A percentile compares a stretch with the other conserved stretches of the same genome.
Evolutionary conservation across 2,329 filamentous ascomycete genomes (phyloP).

Genomic region (Rutstroemia sp.): DNA sequence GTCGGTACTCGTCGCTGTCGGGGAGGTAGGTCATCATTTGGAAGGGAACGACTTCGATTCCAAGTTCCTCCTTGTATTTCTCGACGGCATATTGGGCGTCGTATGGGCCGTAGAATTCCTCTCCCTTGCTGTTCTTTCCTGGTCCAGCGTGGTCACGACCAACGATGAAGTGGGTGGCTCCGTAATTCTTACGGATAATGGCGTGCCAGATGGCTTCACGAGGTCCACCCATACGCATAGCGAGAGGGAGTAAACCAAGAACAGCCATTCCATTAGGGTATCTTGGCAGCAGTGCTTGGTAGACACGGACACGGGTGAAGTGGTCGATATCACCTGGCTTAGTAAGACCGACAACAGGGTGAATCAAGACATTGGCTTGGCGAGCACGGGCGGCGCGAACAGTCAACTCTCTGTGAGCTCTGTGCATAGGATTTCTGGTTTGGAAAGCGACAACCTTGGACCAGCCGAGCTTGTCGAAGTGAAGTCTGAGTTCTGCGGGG

Average conservation of each 20-base stretch:
- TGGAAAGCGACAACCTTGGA: constrained; percentile 97
- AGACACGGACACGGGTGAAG: constrained; percentile 97
- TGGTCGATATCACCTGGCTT: constrained; percentile 99
- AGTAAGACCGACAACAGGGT: constrained; percentile 95
- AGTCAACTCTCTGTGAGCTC: constrained; percentile 94
- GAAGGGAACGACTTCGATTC: constrained; percentile 98
- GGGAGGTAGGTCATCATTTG: constrained; percentile 99
- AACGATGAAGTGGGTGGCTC: constrained; percentile 98
- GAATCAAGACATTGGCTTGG: constrained; percentile 97
- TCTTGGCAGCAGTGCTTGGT: constrained; percentile 90
- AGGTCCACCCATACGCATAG: constrained; percentile 98
- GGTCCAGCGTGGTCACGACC: constrained; percentile 97
- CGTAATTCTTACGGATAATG: constrained; percentile 99
- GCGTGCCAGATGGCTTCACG: constrained; percentile 99
- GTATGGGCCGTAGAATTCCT: constrained; percentile 97
- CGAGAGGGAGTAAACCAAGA: constrained; percentile 85
- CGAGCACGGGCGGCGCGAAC: constrained; percentile 92
- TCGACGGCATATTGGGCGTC: constrained; percentile 94
- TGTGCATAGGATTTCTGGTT: constrained; percentile 98
- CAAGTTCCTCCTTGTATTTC: constrained; percentile 93
- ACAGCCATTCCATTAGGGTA: constrained; percentile 99
- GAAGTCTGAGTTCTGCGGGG: constrained; percentile 84
- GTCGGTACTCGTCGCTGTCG: constrained; percentile 92
- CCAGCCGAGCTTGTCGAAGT: constrained; percentile 99
- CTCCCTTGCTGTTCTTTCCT: constrained; percentile 94